Base-by-base conservation (phyloP, 2,329 filamentous ascomycete genomes). In the Dactylellina haptotyla region DNA sequence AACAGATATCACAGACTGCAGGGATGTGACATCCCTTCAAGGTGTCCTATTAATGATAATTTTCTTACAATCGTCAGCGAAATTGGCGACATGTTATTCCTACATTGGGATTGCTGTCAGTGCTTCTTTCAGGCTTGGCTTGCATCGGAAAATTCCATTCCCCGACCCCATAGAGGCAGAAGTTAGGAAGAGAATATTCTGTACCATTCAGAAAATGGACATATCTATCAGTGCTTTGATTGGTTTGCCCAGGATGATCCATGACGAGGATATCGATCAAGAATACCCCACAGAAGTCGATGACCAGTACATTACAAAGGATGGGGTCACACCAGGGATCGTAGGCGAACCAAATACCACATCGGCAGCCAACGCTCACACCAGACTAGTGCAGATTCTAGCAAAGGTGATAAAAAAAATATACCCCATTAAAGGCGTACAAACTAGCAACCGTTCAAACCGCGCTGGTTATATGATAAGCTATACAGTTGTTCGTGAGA, bases 71-170 rank as follows among this genome's bases (percentile, higher is more conserved):
- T 88, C 89, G 1, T 91, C 91, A 1, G 90, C 90, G 8, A 91
- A 92, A 78, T 82, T 94, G 28, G 91, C 88, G 78, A 90, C 88
- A 8, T 94, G 91, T 79, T 94, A 94, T 80, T 87, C 90, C 0
- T 93, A 92, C 77, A 85, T 94, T 51, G 91, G 91, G 4, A 90
- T 94, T 77, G 91, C 90, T 1, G 83, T 93, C 53, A 87, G 90
- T 56, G 89, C 90, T 4, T 88, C 90, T n/a, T 81, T 94, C 32
- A 87, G 90, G 26, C 88, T 94, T 81, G 91, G 91, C 5, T 83
- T 94, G 25, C 91, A 95, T 79, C 88, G 91, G 58, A 87, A 90
- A 71, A 82, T 94, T 4, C 83, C 88, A 10, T 87, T 89, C 51
- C 85, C 87, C 63, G 85, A 86, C 54, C 84, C 86, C 1, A 85